These are phyloP conservation scores for Jaenimonas drosophilae DNA, from an alignment of 208 protist genomes.

Conservation along the genomic window DNA sequence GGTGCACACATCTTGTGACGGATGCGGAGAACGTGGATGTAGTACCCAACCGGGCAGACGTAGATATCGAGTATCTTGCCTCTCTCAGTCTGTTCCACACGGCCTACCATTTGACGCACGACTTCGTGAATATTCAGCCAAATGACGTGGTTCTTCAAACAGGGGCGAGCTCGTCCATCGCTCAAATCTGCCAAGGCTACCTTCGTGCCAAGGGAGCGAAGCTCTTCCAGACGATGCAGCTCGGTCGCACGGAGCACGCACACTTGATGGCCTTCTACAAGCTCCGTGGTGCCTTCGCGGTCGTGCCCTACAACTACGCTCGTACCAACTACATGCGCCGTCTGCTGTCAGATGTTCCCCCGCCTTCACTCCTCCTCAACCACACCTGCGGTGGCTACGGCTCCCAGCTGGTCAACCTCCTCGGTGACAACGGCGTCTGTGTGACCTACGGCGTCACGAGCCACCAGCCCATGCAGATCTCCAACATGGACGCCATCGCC, in stretches of 20 bases:
- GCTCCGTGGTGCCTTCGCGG: slow-evolving; percentile 68
- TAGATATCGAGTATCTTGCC: slow-evolving; percentile 91
- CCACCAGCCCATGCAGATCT: slow-evolving; percentile 87
- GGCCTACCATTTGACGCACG: slow-evolving; percentile 91
- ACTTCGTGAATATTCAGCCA: slow-evolving; percentile 91
- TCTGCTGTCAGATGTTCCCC: slow-evolving; percentile 88
- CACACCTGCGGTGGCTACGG: slow-evolving; percentile 89
- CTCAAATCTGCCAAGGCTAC: slow-evolving; percentile 86
- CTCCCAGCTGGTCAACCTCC: slow-evolving; percentile 80
- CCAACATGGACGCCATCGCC: slow-evolving; percentile 90
- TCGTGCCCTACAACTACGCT: slow-evolving; percentile 83
- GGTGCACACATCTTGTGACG: slow-evolving; percentile 86
- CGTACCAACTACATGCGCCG: slow-evolving; percentile 86
- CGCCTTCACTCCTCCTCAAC: slow-evolving; percentile 92
- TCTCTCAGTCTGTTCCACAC: slow-evolving; percentile 94
- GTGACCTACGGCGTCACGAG: slow-evolving; percentile 97
- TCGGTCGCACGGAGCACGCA: slow-evolving; percentile 83
- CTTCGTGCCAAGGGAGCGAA: slow-evolving; percentile 78
- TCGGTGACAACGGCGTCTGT: slow-evolving; percentile 85
- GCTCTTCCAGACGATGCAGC: slow-evolving; percentile 85
- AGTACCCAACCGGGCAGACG: slow-evolving; percentile 79
- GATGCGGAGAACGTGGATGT: slow-evolving; percentile 75
- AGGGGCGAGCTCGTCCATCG: slow-evolving; percentile 72
- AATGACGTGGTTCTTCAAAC: slow-evolving; percentile 83
- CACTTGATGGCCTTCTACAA: slow-evolving; percentile 80